Evolutionary conservation across 2,329 filamentous ascomycete genomes (phyloP).

Genomic region (Xylariaceae sp.): DNA sequence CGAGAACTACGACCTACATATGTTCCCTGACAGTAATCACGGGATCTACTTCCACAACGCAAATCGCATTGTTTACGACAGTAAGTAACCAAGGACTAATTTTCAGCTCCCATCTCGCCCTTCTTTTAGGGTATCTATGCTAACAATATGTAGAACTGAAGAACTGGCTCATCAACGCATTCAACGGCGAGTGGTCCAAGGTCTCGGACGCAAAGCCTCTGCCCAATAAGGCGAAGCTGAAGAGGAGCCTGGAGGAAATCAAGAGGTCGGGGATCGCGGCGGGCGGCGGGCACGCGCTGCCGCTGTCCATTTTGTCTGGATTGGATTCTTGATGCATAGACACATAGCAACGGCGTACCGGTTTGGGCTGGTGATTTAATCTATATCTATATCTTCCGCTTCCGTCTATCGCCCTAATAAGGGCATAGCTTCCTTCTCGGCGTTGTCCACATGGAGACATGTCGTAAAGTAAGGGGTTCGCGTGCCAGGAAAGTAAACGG

Average conservation of each 20-base stretch:
- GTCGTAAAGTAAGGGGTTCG: no score
- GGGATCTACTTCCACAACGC: conserved; percentile 94
- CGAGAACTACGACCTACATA: conserved; percentile 94
- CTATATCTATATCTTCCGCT: background rate
- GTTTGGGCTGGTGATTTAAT: background rate
- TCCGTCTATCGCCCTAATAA: no score
- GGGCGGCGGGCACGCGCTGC: background rate
- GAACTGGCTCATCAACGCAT: conserved; percentile 95
- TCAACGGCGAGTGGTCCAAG: conserved; percentile 92
- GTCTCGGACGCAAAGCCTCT: conserved; percentile 52
- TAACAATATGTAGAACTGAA: conserved; percentile 64
- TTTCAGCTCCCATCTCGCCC: background rate
- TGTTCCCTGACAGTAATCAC: conserved; percentile 96
- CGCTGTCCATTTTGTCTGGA: conserved; percentile 6
- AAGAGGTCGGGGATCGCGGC: conserved; percentile 19
- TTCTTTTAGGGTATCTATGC: conserved; percentile 23
- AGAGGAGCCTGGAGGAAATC: conserved; percentile 23
- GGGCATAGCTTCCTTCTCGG: no score
- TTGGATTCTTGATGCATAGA: conserved; percentile 2
- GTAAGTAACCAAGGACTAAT: conserved; percentile 60
- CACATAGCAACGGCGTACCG: conserved; percentile 15
- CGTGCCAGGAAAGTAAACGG: no score
- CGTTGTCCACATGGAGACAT: no score
- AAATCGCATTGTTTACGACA: conserved; percentile 88
- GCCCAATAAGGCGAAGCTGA: conserved; percentile 28